Conservation (phyloP, 257 asterid species). For the Gentiana macrophylla region DNA sequence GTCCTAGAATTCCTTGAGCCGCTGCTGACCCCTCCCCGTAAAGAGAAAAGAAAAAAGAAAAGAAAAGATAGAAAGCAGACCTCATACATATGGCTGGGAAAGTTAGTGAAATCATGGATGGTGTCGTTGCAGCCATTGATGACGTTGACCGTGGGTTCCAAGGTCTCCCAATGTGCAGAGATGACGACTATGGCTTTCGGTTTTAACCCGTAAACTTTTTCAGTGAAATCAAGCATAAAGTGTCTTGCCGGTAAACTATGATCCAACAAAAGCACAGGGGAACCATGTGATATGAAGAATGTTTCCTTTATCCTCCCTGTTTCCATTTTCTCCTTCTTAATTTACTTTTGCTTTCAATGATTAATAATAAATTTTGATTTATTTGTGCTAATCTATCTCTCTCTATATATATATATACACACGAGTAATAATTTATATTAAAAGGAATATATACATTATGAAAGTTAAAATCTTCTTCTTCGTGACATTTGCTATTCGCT, state of each 20-base stretch:
- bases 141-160: constrained; percentile 49
- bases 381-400: no score
- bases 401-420: no score
- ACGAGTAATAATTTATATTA: no score
- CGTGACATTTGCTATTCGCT: no score
- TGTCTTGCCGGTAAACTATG: constrained; percentile 52
- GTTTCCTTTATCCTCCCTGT: constrained; percentile 26
- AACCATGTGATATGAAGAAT: constrained; percentile 70
- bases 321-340: neutral
- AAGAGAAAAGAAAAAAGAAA: no score
- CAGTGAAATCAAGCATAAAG: constrained; percentile 42
- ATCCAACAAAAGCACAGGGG: constrained; percentile 60
- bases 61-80: constrained; percentile 11
- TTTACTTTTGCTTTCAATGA: neutral
- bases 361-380: no score
- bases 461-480: no score
- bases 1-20: no score
- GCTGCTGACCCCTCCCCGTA: no score
- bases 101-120: constrained; percentile 61
- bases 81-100: constrained; percentile 63
- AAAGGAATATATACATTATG: no score
- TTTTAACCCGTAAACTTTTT: constrained; percentile 24
- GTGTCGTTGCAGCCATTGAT: constrained; percentile 40
- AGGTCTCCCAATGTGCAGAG: constrained; percentile 83
- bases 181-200: constrained; percentile 44